phyloP scores from a whole-genome alignment of 441 rosid genomes.

The Cnidoscolus chayamansa region DNA sequence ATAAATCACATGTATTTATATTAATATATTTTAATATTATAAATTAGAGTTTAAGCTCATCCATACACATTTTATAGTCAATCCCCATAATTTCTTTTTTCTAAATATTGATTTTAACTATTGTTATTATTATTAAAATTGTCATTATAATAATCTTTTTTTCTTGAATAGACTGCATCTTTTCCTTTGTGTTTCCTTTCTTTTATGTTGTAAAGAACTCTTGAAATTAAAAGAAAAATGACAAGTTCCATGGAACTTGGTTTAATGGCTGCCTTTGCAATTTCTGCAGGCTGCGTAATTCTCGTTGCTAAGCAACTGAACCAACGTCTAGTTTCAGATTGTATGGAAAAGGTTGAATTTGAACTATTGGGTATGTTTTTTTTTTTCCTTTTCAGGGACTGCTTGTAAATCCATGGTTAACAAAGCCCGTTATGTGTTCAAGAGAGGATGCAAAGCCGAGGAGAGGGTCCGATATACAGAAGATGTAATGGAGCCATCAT shows the following conservation, averaged over 20 bases:
- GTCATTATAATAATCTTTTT: neutral
- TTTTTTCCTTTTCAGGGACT: neutral
- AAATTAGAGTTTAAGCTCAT: neutral
- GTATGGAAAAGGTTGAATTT: conserved; percentile 61
- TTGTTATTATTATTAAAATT: neutral
- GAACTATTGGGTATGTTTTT: conserved; percentile 41
- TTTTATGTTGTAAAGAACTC: conserved; percentile 8
- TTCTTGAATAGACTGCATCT: neutral
- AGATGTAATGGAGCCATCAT: conserved; percentile 59
- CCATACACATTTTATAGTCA: conserved; percentile 11
- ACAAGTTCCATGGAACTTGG: conserved; percentile 35
- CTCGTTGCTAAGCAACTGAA: conserved; percentile 57
- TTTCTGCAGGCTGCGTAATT: conserved; percentile 60
- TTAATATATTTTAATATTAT: too few relatives aligned
- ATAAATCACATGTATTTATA: neutral
- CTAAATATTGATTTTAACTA: neutral
- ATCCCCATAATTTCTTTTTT: neutral
- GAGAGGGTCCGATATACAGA: conserved; percentile 72
- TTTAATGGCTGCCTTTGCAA: conserved; percentile 64
- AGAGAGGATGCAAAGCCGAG: conserved; percentile 29
- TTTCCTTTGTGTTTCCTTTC: neutral
- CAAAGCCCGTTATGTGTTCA: neutral
- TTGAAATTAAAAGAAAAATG: too few relatives aligned
- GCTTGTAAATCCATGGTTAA: neutral
- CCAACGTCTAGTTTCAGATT: conserved; percentile 69